phyloP scores from a whole-genome alignment of 768 basidiomycete genomes.

The Asterophora lycoperdoides region DNA sequence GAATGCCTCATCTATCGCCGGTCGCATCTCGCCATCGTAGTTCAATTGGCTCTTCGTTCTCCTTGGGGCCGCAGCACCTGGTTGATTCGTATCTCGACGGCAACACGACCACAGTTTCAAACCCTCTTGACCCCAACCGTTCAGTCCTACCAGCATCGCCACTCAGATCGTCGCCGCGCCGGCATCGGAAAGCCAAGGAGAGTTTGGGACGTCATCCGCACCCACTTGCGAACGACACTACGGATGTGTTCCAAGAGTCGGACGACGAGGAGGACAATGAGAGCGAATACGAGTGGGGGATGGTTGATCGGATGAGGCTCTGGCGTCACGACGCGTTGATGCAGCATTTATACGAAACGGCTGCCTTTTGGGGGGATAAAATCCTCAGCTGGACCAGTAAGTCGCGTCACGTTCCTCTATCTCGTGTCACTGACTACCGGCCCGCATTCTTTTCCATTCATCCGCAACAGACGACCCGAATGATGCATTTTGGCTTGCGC shows the following conservation, averaged over 20 bases:
- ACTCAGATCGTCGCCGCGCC: constrained; percentile 59
- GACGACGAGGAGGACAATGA: constrained; percentile 57
- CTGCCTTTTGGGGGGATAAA: constrained; percentile 98
- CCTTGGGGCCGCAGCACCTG: constrained; percentile 75
- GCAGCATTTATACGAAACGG: constrained; percentile 97
- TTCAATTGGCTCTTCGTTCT: constrained; percentile 78
- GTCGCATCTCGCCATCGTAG: constrained; percentile 56
- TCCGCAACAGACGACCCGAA: constrained; percentile 75
- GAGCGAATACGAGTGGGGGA: constrained; percentile 68
- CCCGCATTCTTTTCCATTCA: constrained; percentile 1
- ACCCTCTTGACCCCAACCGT: constrained; percentile 71
- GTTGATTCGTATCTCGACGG: constrained; percentile 67
- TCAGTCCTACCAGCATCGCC: constrained; percentile 76
- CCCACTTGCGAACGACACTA: constrained; percentile 74
- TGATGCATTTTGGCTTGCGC: constrained; percentile 99
- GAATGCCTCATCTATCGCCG: constrained; percentile 50
- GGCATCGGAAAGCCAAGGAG: constrained; percentile 51
- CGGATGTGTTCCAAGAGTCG: constrained; percentile 71
- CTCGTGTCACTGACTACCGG: background rate
- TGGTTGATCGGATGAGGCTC: constrained; percentile 92
- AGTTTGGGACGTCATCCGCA: constrained; percentile 48
- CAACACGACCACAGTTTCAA: constrained; percentile 57
- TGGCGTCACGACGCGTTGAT: constrained; percentile 98
- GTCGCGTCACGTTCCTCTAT: constrained; percentile 28
- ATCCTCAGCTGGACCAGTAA: constrained; percentile 92